phyloP scores from a whole-genome alignment of 2,329 filamentous ascomycete species.

The Cucurbitaria berberidis region DNA sequence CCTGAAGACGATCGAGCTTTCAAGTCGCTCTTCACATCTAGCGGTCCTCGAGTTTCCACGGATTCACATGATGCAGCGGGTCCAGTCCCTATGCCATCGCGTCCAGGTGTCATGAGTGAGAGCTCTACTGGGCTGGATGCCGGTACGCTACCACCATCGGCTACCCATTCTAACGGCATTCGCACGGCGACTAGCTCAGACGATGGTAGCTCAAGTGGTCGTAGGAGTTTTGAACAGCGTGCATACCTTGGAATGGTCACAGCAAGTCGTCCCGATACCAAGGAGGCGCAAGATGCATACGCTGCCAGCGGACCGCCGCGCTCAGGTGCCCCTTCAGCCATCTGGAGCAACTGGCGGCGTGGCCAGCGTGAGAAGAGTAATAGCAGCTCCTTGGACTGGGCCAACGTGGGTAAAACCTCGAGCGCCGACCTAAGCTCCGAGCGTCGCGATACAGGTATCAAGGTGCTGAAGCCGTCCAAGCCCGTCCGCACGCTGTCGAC shows the following conservation, averaged over 20 bases:
- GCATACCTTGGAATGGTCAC: slow-evolving; percentile 27
- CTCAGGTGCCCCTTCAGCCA: slow-evolving; percentile 49
- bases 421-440: slow-evolving; percentile 70
- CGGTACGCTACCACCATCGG: slow-evolving; percentile 8
- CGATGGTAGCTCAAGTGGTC: slow-evolving; percentile 35
- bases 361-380: slow-evolving; percentile 45
- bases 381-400: slow-evolving; percentile 56
- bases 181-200: slow-evolving; percentile 30
- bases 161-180: slow-evolving; percentile 21
- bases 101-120: slow-evolving; percentile 5
- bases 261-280: slow-evolving; percentile 26
- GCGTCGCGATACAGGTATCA: slow-evolving; percentile 78
- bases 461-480: slow-evolving; percentile 83
- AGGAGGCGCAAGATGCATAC: slow-evolving; percentile 28
- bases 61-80: slow-evolving; percentile 6
- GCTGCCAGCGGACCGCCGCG: slow-evolving; percentile 27
- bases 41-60: slow-evolving; percentile 17
- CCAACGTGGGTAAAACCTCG: slow-evolving; percentile 61
- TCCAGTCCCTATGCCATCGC: slow-evolving; percentile 5
- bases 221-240: slow-evolving; percentile 42
- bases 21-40: slow-evolving; percentile 73
- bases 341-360: slow-evolving; percentile 58
- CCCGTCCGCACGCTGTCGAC: slow-evolving; percentile 59
- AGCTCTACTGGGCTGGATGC: slow-evolving; percentile 1
- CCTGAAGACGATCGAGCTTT: slow-evolving; percentile 86